Conservation (phyloP, 441 rosid genomes). For the Sinapis alba region DNA sequence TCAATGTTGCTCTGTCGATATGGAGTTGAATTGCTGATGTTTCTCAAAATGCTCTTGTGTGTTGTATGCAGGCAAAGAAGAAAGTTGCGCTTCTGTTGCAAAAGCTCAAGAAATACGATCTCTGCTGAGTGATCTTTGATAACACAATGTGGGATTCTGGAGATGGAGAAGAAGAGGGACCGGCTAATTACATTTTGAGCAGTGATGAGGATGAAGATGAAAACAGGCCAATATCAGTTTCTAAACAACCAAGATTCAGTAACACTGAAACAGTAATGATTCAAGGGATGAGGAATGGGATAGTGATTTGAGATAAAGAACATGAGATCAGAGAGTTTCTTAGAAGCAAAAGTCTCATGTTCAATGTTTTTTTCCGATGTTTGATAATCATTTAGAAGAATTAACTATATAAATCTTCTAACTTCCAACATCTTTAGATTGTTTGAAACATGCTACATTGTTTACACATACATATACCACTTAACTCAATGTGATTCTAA, state of each 20-base stretch:
- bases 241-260: conserved; percentile 23
- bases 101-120: conserved; percentile 91
- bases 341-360: not conserved
- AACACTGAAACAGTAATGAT: conserved; percentile 45
- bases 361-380: too few species aligned
- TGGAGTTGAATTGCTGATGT: not conserved
- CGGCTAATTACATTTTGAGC: conserved; percentile 50
- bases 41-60: not conserved
- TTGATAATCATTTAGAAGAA: too few species aligned
- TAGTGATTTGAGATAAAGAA: conserved; percentile 34
- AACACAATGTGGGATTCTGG: conserved; percentile 72
- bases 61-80: conserved; percentile 77
- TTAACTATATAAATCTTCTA: not conserved
- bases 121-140: conserved; percentile 71
- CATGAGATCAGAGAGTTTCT: conserved; percentile 5
- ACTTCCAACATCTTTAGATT: not conserved
- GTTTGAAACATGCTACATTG: not conserved
- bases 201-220: conserved; percentile 48
- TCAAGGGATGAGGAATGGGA: conserved; percentile 68
- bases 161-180: conserved; percentile 47
- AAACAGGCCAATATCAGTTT: conserved; percentile 23
- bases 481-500: too few species aligned
- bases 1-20: not conserved
- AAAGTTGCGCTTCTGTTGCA: conserved; percentile 87
- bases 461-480: not conserved